Conservation (phyloP, 1,284 basidiomycete genomes). For the Sphaerobolus stellatus region DNA sequence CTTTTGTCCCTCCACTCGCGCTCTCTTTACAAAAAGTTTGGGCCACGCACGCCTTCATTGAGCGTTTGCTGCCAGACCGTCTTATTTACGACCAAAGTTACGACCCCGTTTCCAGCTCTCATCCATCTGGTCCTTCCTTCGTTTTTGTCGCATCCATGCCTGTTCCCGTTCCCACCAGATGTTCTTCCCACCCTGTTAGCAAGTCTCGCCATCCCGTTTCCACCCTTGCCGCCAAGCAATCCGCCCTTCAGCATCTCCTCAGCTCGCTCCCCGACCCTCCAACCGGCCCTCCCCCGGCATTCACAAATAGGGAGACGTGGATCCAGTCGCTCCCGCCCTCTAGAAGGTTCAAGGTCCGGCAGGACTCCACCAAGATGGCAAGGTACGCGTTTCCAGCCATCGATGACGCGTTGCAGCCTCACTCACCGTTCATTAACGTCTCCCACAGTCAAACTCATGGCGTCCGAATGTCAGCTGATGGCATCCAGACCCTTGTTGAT, state of each 20-base stretch:
- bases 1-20: constrained; percentile 5
- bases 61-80: constrained; percentile 67
- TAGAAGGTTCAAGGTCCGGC: constrained; percentile 63
- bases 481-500: too few relatives aligned
- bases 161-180: constrained; percentile 70
- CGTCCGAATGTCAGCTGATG: too few relatives aligned
- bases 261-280: constrained; percentile 58
- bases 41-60: constrained; percentile 78
- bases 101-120: constrained; percentile 11
- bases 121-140: constrained; percentile 20
- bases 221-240: constrained; percentile 38
- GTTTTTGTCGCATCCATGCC: constrained; percentile 62
- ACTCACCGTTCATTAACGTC: too few relatives aligned
- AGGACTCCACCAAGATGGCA: constrained; percentile 36
- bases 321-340: constrained; percentile 65
- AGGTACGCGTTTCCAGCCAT: constrained; percentile 53
- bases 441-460: too few relatives aligned
- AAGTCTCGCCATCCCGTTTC: constrained; percentile 46
- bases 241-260: constrained; percentile 28
- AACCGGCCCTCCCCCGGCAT: constrained; percentile 58
- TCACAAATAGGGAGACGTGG: constrained; percentile 69
- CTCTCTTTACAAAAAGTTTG: constrained; percentile 8
- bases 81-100: constrained; percentile 52
- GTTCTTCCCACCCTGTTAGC: constrained; percentile 59
- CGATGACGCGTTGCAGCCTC: too few relatives aligned